A percentile compares a stretch with the other conserved stretches of the same genome.
Conservation (phyloP, 495 filamentous ascomycete species). For the Podospora pseudopauciseta region DNA sequence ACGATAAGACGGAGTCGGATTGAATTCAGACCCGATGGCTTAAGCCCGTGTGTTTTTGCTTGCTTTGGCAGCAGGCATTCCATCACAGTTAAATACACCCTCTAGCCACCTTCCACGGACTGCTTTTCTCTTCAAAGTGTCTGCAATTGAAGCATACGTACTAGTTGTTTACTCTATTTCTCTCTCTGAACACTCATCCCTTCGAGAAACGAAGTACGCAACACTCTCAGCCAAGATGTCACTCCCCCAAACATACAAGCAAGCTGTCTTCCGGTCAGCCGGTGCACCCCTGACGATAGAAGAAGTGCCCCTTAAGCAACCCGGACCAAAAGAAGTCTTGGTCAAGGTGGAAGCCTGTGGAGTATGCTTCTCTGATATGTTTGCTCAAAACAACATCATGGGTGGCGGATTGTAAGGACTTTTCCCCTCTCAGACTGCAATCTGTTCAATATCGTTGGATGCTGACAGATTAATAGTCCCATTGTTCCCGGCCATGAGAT, state of each 20-base stretch:
- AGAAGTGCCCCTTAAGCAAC: constrained; percentile 48
- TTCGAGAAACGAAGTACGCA: neutral
- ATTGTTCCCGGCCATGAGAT: constrained; percentile 50
- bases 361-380: constrained; percentile 74
- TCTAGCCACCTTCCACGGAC: no score
- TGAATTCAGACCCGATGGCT: neutral
- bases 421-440: constrained; percentile 24
- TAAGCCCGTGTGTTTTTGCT: neutral
- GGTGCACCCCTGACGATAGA: constrained; percentile 35
- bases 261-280: constrained; percentile 42
- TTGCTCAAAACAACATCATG: constrained; percentile 70
- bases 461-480: constrained; percentile 25
- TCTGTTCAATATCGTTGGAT: neutral
- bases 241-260: constrained; percentile 54
- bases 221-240: constrained; percentile 16
- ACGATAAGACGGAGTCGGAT: neutral
- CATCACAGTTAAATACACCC: neutral
- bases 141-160: neutral
- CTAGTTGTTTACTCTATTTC: neutral
- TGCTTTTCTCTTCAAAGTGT: no score
- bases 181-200: neutral
- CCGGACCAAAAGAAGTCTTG: constrained; percentile 69
- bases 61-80: neutral
- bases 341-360: constrained; percentile 63
- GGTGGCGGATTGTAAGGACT: constrained; percentile 58